A percentile compares a stretch with the other conserved stretches of the same genome.
Conservation (phyloP, 441 rosid genomes). For the Erodium trifolium region DNA sequence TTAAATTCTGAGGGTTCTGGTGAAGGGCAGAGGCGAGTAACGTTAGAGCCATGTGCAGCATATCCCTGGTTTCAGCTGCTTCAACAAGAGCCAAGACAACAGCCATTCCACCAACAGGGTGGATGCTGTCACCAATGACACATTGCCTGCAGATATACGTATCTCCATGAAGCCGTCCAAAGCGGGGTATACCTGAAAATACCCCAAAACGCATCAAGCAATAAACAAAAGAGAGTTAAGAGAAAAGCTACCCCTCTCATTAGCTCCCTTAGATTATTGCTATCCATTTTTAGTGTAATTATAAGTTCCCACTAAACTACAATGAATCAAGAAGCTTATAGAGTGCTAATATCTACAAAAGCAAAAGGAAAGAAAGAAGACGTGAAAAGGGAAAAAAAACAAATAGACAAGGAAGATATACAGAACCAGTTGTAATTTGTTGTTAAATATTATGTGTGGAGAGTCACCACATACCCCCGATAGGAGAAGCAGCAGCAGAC, state of each 20-base stretch:
- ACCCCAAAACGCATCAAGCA: slow-evolving; percentile 8
- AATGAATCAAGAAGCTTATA: neutral
- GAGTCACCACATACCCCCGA: slow-evolving; percentile 60
- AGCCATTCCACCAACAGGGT: slow-evolving; percentile 86
- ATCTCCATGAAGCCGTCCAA: slow-evolving; percentile 91
- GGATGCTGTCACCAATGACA: slow-evolving; percentile 90
- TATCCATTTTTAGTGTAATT: neutral
- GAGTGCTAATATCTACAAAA: neutral
- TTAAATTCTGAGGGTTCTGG: slow-evolving; percentile 93
- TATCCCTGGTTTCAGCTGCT: slow-evolving; percentile 90
- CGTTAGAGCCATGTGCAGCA: slow-evolving; percentile 96
- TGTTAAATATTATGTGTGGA: neutral
- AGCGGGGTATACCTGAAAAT: slow-evolving; percentile 85
- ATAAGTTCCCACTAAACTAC: neutral
- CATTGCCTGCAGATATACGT: slow-evolving; percentile 73
- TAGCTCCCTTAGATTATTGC: neutral
- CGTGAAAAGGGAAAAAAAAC: neutral
- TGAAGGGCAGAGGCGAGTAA: slow-evolving; percentile 91
- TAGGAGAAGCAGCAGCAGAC: slow-evolving; percentile 99
- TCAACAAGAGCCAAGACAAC: slow-evolving; percentile 93
- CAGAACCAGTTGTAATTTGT: neutral
- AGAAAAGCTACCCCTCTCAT: neutral
- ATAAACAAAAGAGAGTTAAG: neutral
- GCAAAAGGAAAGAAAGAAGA: neutral
- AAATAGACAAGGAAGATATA: neutral